Percentiles rank a stretch among this genome's conserved stretches.
Evolutionary conservation across 371 early-diverging fungal species (phyloP).

Genomic region (Circinella umbellata): DNA sequence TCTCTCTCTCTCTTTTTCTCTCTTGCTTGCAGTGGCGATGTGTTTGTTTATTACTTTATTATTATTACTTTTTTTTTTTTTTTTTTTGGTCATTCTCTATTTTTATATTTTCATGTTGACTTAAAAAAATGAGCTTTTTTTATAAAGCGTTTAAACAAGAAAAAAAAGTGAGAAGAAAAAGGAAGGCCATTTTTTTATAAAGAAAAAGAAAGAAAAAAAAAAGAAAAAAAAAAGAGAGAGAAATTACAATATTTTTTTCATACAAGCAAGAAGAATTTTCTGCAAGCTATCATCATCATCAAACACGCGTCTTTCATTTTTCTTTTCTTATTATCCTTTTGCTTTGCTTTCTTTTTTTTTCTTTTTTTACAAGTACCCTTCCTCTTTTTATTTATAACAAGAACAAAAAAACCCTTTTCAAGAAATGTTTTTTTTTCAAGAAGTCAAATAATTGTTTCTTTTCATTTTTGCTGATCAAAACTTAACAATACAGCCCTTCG

Average conservation of each 20-base stretch:
- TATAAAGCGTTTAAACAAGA: neutral
- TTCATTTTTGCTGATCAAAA: neutral
- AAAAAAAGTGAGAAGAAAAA: neutral
- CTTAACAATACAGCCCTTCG: slow-evolving; percentile 13
- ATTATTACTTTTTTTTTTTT: neutral
- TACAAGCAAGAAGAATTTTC: too few relatives aligned
- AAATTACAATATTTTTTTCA: too few relatives aligned
- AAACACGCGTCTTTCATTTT: too few relatives aligned
- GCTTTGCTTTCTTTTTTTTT: too few relatives aligned
- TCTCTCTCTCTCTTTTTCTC: neutral
- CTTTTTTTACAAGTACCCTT: too few relatives aligned
- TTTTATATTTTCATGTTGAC: neutral
- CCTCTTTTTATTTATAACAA: too few relatives aligned
- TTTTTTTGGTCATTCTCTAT: slow-evolving; percentile 4
- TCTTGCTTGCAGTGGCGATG: too few relatives aligned
- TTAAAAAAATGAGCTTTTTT: neutral
- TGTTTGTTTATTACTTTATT: too few relatives aligned
- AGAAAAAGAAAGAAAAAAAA: slow-evolving; percentile 5
- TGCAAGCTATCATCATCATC: too few relatives aligned
- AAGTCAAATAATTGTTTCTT: slow-evolving; percentile 8
- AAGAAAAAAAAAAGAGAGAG: neutral
- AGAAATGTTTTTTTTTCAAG: neutral
- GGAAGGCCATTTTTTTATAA: neutral
- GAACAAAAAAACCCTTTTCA: neutral
- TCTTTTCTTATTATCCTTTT: too few relatives aligned